A percentile compares a stretch with the other conserved stretches of the same genome.
Conservation (phyloP, 2,329 filamentous ascomycete genomes). For the Triangularia verruculosa region DNA sequence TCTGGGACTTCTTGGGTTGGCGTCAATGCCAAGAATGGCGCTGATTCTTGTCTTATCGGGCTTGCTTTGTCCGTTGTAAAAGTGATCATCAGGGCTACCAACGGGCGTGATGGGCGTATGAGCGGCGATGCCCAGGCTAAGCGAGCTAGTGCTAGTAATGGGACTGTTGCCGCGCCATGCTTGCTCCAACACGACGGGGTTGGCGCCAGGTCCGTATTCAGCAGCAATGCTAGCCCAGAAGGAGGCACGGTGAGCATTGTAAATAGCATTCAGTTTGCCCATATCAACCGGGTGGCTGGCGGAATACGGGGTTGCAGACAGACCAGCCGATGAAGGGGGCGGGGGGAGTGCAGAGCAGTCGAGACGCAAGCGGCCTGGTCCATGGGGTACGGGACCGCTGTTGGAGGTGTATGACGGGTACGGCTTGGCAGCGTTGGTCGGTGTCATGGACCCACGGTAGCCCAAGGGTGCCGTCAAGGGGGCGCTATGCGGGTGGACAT, state of each 20-base stretch:
- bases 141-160: conserved; percentile 22
- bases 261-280: conserved; percentile 65
- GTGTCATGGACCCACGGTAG: conserved; percentile 36
- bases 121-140: conserved; percentile 30
- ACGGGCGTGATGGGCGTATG: conserved; percentile 52
- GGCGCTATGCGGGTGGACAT: conserved; percentile 44
- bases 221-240: conserved; percentile 73
- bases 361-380: conserved; percentile 45
- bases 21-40: conserved; percentile 59
- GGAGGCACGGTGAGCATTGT: conserved; percentile 63
- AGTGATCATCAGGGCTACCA: conserved; percentile 50
- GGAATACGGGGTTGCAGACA: conserved; percentile 17
- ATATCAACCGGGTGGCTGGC: conserved; percentile 53
- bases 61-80: conserved; percentile 34
- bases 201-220: conserved; percentile 65
- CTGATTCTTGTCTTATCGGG: conserved; percentile 61
- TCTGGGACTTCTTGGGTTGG: conserved; percentile 54
- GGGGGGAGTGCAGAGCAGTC: conserved; percentile 53
- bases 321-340: conserved; percentile 26
- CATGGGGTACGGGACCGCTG: conserved; percentile 35
- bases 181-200: conserved; percentile 63
- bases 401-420: conserved; percentile 32
- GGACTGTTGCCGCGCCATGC: conserved; percentile 48
- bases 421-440: conserved; percentile 38
- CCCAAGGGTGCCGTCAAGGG: conserved; percentile 43